phyloP scores from a whole-genome alignment of 768 basidiomycete genomes.

The Suillus plorans region DNA sequence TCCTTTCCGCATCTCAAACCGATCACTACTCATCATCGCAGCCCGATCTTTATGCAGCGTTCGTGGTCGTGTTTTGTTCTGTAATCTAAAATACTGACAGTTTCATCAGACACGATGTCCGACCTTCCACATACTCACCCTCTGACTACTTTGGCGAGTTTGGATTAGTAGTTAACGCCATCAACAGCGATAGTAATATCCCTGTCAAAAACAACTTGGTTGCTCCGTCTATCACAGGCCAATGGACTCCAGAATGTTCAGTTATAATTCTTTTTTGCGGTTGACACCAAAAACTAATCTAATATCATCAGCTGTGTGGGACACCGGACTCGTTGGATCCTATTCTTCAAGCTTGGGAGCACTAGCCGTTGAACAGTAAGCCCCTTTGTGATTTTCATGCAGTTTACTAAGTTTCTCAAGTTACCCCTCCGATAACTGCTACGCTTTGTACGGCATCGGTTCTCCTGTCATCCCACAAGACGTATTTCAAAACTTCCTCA shows the following conservation, averaged over 20 bases:
- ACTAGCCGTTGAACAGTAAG: slow-evolving; percentile 43
- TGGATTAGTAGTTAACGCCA: slow-evolving; percentile 22
- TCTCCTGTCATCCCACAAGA: slow-evolving; percentile 33
- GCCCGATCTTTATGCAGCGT: slow-evolving; percentile 47
- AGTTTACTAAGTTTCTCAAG: slow-evolving; percentile 25
- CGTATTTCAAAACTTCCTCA: slow-evolving; percentile 44
- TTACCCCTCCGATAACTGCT: slow-evolving; percentile 37
- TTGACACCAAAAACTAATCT: not conserved
- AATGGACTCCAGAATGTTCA: slow-evolving; percentile 28
- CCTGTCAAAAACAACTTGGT: slow-evolving; percentile 29
- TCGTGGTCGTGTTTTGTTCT: not conserved
- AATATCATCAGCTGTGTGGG: slow-evolving; percentile 21
- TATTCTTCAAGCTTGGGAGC: slow-evolving; percentile 34
- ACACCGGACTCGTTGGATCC: slow-evolving; percentile 28
- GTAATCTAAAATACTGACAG: not conserved
- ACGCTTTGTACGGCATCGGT: slow-evolving; percentile 21
- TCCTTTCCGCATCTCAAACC: slow-evolving; percentile 18
- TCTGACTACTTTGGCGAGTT: slow-evolving; percentile 33
- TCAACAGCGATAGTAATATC: slow-evolving; percentile 20
- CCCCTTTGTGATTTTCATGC: not conserved
- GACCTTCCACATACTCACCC: slow-evolving; percentile 27
- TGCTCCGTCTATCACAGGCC: slow-evolving; percentile 31
- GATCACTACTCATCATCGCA: slow-evolving; percentile 34
- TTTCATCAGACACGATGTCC: slow-evolving; percentile 25
- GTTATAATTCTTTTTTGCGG: not conserved